Conservation (phyloP, 495 filamentous ascomycete genomes). For the Trichoderma orchidacearum region DNA sequence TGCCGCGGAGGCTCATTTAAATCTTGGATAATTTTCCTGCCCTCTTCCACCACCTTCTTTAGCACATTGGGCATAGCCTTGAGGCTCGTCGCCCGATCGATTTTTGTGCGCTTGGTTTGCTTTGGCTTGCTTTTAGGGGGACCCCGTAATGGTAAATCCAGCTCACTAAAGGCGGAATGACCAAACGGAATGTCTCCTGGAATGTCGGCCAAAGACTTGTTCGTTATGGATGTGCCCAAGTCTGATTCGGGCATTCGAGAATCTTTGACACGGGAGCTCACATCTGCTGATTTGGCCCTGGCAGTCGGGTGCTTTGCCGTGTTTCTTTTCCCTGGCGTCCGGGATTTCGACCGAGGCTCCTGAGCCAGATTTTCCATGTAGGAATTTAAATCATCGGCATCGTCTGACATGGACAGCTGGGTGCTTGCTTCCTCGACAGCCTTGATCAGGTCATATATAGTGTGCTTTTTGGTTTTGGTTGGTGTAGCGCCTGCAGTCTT, state of each 20-base stretch:
- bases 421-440: not conserved
- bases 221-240: slow-evolving; percentile 23
- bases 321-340: not conserved
- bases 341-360: not conserved
- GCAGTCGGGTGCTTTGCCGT: not conserved
- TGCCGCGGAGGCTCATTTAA: slow-evolving; percentile 34
- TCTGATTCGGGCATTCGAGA: slow-evolving; percentile 13
- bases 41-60: slow-evolving; percentile 39
- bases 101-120: slow-evolving; percentile 21
- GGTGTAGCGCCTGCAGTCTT: not conserved
- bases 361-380: not conserved
- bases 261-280: slow-evolving; percentile 6
- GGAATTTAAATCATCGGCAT: not conserved
- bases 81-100: slow-evolving; percentile 27
- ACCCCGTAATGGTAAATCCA: slow-evolving; percentile 32
- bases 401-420: not conserved
- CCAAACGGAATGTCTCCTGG: slow-evolving; percentile 43
- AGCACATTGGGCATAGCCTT: slow-evolving; percentile 39
- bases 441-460: not conserved
- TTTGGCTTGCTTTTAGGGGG: slow-evolving; percentile 22
- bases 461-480: not conserved
- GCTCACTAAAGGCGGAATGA: slow-evolving; percentile 44
- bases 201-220: slow-evolving; percentile 37
- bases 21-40: slow-evolving; percentile 40
- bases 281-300: not conserved